Evolutionary conservation across 352 stramenopile species (phyloP).

Genomic region (Paralagenidium karlingii): DNA sequence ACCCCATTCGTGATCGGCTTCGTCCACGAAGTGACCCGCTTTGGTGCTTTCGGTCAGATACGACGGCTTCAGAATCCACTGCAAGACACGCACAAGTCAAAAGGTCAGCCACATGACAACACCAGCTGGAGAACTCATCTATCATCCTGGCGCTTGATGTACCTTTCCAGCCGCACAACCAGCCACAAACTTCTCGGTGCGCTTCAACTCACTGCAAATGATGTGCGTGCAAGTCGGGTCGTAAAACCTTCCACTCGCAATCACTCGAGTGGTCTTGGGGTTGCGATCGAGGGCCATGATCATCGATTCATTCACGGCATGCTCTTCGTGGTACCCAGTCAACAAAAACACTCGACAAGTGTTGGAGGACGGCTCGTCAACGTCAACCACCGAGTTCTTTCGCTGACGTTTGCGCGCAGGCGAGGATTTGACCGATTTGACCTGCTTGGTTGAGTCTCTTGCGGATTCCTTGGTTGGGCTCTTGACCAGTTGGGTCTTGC

Average conservation of each 20-base stretch:
- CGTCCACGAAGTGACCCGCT: conserved; percentile 57
- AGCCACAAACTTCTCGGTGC: conserved; percentile 79
- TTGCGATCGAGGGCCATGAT: conserved; percentile 47
- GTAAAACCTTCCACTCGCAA: conserved; percentile 49
- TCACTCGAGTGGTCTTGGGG: no score
- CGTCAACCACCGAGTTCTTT: background rate
- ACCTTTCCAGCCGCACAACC: conserved; percentile 77
- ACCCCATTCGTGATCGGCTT: conserved; percentile 64
- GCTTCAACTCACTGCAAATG: conserved; percentile 79
- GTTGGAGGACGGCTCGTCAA: background rate
- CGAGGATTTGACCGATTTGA: no score
- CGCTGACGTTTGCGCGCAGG: no score
- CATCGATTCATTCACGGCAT: conserved; percentile 60
- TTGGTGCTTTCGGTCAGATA: conserved; percentile 53
- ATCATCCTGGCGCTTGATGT: no score
- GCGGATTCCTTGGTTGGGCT: no score
- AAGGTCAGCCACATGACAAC: conserved; percentile 2
- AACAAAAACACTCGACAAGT: conserved; percentile 42
- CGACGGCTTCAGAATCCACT: conserved; percentile 83
- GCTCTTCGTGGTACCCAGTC: conserved; percentile 60
- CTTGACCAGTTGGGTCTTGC: no score
- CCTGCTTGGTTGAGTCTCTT: no score
- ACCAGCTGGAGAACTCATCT: no score
- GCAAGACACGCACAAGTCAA: conserved; percentile 3
- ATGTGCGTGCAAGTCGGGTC: conserved; percentile 69